Conservation (phyloP, 2,329 filamentous ascomycete species). For the Purpureocillium lavendulum region DNA sequence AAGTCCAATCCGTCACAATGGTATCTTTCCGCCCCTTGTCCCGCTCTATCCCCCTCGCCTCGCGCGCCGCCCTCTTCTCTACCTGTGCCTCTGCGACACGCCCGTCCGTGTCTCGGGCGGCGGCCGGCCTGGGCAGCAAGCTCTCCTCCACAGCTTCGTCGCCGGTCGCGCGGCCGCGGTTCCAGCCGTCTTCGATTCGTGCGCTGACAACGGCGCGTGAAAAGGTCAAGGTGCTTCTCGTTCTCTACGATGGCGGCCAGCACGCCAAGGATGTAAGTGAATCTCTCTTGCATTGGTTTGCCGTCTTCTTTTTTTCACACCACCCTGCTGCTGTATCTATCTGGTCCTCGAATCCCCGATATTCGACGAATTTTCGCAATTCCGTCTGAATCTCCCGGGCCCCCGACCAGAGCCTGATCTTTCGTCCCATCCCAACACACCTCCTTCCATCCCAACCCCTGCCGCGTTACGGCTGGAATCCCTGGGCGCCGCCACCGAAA, state of each 20-base stretch:
- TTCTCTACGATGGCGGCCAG: slow-evolving; percentile 85
- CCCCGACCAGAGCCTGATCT: too few species aligned
- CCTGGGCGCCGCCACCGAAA: not conserved
- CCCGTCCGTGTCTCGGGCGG: slow-evolving; percentile 9
- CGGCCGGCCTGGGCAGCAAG: slow-evolving; percentile 8
- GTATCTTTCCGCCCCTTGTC: slow-evolving; percentile 21
- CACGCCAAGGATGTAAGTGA: slow-evolving; percentile 73
- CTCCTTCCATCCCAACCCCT: too few species aligned
- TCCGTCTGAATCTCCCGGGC: too few species aligned
- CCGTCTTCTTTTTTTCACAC: not conserved
- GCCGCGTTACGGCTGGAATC: too few species aligned
- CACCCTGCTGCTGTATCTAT: not conserved
- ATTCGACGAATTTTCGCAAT: too few species aligned
- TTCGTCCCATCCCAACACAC: too few species aligned
- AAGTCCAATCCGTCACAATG: slow-evolving; percentile 16
- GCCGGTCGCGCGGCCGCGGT: slow-evolving; percentile 31
- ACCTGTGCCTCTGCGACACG: slow-evolving; percentile 11
- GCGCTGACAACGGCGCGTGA: slow-evolving; percentile 36
- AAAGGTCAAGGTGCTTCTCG: slow-evolving; percentile 90
- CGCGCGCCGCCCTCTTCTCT: slow-evolving; percentile 17
- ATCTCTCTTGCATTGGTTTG: slow-evolving; percentile 3
- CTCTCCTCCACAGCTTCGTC: slow-evolving; percentile 5
- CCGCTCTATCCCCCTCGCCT: slow-evolving; percentile 14
- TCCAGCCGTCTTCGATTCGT: slow-evolving; percentile 24
- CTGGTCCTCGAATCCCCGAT: too few species aligned